Base-by-base conservation (phyloP, 2,329 filamentous ascomycete species). In the Aspergillus sp. region DNA sequence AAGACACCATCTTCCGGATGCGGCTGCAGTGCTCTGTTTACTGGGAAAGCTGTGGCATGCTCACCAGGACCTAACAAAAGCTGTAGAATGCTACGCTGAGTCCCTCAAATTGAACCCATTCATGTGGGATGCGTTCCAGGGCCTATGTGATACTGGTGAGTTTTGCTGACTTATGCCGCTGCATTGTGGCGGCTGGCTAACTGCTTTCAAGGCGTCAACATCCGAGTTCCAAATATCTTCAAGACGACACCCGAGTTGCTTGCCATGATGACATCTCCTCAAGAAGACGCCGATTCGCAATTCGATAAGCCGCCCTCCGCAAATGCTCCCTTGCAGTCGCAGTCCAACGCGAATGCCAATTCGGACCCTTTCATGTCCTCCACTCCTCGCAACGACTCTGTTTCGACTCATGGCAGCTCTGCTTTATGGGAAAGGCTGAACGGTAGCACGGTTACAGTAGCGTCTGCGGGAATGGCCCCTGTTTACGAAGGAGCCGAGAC, bases 71-170 rank as follows among this genome's bases (percentile, higher is more conserved):
- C 73, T 84, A 49, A 82, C 82, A 51, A 86, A 84, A 58, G 88
- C 91, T 5, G 78, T 89, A 11, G 75, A 82, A 44, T 86, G 77
- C 57, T 96, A 91, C 53, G 86, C 93, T 45, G 86, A 93, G 39
- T 78, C 88, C 4, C 66, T 98, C 48, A 93, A 88, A 61, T 60
- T 79, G 34, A 98, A 96, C 51, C 88, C 91, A 1, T 89, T 96
- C 60, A 91, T 94, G 75, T 98, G 91, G 91, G 91, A 98, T 67
- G 88, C 89, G 0, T 96, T 96, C 50, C 78, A 80, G 14, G 81
- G 77, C 11, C 71, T 98, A 5, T 94, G 88, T 55, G 86, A 95
- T 52, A 84, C 75, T 26, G 77, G 75, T 65, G 57, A 48, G 58
- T 44, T 29, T n/a, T 28, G 25, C 13, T 15, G 4, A 8, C 8